Evolutionary conservation across 2,329 filamentous ascomycete species (phyloP), one percentile per base, ranked within the genome.

Genomic region (Thielaviopsis punctulata): DNA sequence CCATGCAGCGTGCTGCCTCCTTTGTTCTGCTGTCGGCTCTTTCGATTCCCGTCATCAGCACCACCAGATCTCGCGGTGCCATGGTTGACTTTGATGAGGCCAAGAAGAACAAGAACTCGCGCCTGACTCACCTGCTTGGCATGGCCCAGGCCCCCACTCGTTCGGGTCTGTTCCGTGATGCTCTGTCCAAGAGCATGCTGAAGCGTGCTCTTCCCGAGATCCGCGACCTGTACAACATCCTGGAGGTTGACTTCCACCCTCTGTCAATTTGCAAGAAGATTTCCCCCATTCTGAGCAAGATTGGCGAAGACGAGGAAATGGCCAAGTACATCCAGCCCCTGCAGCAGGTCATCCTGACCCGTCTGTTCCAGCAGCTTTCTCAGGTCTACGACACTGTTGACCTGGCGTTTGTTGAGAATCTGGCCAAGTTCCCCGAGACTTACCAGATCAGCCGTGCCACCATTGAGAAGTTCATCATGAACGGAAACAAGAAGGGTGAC

Each of bases 391-490:
- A 96, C 69, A 95, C 92, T 45, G 90, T 98, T 53, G 88, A 96
- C 66, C 77, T 98, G 56, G 78, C 80, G 61, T 96, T 96, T 61
- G 90, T 98, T 46, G 84, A 95, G 66, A 82, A 86, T 62, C 83
- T 98, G 52, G 92, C 92, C 57, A 79, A 92, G 63, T 98, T 98
- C 76, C 92, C 92, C 9, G 89, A 94, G 65, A 87, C 92, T 43
- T 96, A 93, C 77, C 84, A 95, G 69, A 88, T 96, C 59, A 84
- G 79, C 57, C 82, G 85, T 51, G 80, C 83, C 59, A 94, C 86
- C 56, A 93, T 98, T 59, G 92, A 98, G 75, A 98, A 96, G 73
- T 98, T 98, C 75, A 96, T 98, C 75, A 98, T 98, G 92, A 98
- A 98, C 68, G 92, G 92, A 58, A 96, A 94, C 78, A 98, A 98